phyloP scores from a whole-genome alignment of 1,139 yeast species.

The Yamadazyma pseudoaaseri region DNA sequence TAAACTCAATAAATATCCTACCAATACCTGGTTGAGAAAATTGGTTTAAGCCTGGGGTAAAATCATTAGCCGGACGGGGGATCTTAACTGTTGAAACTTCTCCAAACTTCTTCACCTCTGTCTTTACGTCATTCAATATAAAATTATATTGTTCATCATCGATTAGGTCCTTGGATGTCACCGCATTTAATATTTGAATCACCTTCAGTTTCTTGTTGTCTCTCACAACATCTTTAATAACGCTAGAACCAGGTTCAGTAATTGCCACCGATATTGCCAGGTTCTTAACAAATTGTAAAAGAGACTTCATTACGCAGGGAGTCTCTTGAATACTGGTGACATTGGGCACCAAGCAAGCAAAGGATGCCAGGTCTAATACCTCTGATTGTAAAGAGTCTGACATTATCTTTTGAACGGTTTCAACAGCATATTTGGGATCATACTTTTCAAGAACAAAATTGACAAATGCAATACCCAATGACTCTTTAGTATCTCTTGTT shows the following conservation, averaged over 20 bases:
- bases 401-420: conserved; percentile 17
- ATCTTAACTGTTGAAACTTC: conserved; percentile 53
- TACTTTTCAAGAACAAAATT: conserved; percentile 27
- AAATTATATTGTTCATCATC: conserved; percentile 51
- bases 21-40: conserved; percentile 64
- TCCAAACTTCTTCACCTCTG: conserved; percentile 56
- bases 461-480: conserved; percentile 41
- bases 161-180: conserved; percentile 62
- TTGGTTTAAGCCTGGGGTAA: conserved; percentile 42
- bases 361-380: conserved; percentile 24
- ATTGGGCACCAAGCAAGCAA: conserved; percentile 32
- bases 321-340: conserved; percentile 37
- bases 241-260: neutral
- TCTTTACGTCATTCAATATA: conserved; percentile 50
- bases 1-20: conserved; percentile 67
- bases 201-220: conserved; percentile 51
- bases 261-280: conserved; percentile 25
- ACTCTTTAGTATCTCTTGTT: conserved; percentile 37
- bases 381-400: conserved; percentile 6
- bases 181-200: conserved; percentile 62
- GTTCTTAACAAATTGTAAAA: conserved; percentile 33
- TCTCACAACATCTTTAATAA: conserved; percentile 2
- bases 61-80: conserved; percentile 64
- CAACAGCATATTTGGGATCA: conserved; percentile 13
- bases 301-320: conserved; percentile 30